Evolutionary conservation across 2,329 filamentous ascomycete species (phyloP).

Genomic region (Samsoniella hepiali): DNA sequence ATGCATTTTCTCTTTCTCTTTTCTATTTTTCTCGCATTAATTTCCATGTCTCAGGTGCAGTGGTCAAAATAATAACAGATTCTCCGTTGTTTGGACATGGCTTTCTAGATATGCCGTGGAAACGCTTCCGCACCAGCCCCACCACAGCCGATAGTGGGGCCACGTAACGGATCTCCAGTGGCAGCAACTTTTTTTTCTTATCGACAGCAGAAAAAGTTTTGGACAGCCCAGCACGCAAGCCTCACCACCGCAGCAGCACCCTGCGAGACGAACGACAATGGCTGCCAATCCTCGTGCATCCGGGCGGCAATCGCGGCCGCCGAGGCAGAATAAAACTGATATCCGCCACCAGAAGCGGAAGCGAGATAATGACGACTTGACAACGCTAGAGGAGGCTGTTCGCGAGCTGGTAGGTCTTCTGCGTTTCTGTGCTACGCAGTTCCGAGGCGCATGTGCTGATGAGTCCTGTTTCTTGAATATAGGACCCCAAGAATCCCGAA

Average conservation of each 20-base stretch:
- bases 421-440: neutral
- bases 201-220: conserved; percentile 9
- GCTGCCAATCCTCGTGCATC: conserved; percentile 13
- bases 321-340: conserved; percentile 32
- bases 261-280: conserved; percentile 11
- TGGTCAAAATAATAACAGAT: too few species aligned
- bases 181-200: conserved; percentile 16
- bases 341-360: conserved; percentile 37
- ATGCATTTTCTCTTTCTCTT: conserved; percentile 9
- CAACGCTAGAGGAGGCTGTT: conserved; percentile 33
- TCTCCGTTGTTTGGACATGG: too few species aligned
- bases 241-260: neutral
- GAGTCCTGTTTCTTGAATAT: neutral
- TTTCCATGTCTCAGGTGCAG: too few species aligned
- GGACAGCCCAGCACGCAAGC: neutral
- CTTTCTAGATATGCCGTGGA: neutral
- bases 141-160: conserved; percentile 12
- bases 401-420: conserved; percentile 31
- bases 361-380: conserved; percentile 36
- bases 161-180: neutral
- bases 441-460: neutral
- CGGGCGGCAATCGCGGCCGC: conserved; percentile 1
- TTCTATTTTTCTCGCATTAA: neutral
- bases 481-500: conserved; percentile 59
- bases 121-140: conserved; percentile 5